phyloP scores from a whole-genome alignment of 1,284 basidiomycete species.

The Leccinum pachyderme region DNA sequence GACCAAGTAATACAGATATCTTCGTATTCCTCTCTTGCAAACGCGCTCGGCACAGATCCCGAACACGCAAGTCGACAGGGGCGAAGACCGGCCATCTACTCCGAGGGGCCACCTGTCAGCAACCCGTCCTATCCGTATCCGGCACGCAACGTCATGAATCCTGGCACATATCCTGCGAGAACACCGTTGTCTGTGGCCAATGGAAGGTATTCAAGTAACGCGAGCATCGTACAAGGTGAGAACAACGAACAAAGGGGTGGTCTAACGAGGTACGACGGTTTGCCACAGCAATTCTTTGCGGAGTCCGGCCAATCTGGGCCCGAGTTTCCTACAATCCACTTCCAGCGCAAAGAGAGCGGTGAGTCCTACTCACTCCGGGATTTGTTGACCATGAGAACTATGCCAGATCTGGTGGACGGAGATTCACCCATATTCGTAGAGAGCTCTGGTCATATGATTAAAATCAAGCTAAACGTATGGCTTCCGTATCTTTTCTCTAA shows the following conservation, averaged over 20 bases:
- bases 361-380: slow-evolving; percentile 23
- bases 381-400: slow-evolving; percentile 20
- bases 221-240: background rate
- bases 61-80: slow-evolving; percentile 6
- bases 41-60: slow-evolving; percentile 19
- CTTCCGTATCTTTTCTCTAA: background rate
- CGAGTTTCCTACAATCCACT: slow-evolving; percentile 18
- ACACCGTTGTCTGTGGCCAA: slow-evolving; percentile 8
- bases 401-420: slow-evolving; percentile 22
- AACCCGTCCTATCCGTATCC: slow-evolving; percentile 32
- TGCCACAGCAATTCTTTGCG: slow-evolving; percentile 19
- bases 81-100: slow-evolving; percentile 15
- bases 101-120: slow-evolving; percentile 12
- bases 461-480: slow-evolving; percentile 25
- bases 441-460: slow-evolving; percentile 22
- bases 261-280: slow-evolving; percentile 5
- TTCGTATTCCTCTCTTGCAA: slow-evolving; percentile 27
- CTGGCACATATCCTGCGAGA: slow-evolving; percentile 14
- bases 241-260: slow-evolving; percentile 4
- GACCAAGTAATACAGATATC: slow-evolving; percentile 17
- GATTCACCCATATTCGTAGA: slow-evolving; percentile 18
- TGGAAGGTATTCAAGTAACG: slow-evolving; percentile 1
- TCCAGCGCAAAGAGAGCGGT: slow-evolving; percentile 16
- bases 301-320: slow-evolving; percentile 6
- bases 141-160: slow-evolving; percentile 27